Conservation (phyloP, 768 basidiomycete genomes). For the Naganishia vishniacii region DNA sequence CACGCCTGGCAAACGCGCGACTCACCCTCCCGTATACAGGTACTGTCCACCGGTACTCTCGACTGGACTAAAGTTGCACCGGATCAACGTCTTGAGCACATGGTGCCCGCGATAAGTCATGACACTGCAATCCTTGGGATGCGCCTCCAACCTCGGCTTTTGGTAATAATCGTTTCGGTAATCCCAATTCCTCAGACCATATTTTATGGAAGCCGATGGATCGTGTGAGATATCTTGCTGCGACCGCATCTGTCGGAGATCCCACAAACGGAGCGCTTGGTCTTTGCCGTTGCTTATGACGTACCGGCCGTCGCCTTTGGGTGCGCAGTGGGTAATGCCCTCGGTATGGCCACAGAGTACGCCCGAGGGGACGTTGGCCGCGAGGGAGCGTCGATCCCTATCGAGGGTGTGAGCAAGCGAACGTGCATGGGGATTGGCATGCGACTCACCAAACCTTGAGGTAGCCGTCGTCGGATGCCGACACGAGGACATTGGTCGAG, state of each 20-base stretch:
- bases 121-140: conserved; percentile 85
- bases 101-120: conserved; percentile 93
- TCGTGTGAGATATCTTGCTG: conserved; percentile 61
- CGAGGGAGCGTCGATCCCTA: conserved; percentile 58
- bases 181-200: conserved; percentile 62
- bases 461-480: conserved; percentile 89
- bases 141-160: conserved; percentile 59
- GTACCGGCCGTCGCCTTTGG: conserved; percentile 94
- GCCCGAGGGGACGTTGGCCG: conserved; percentile 71
- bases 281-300: conserved; percentile 95
- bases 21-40: conserved; percentile 77
- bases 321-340: conserved; percentile 83
- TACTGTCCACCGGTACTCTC: conserved; percentile 90
- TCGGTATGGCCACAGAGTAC: conserved; percentile 93
- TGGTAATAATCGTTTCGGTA: conserved; percentile 71
- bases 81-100: conserved; percentile 83
- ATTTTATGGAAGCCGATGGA: conserved; percentile 50
- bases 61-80: conserved; percentile 90
- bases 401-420: neutral
- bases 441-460: conserved; percentile 86
- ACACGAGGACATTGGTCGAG: conserved; percentile 88
- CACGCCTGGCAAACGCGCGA: neutral
- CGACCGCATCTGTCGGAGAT: conserved; percentile 83
- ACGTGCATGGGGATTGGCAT: conserved; percentile 80
- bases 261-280: conserved; percentile 85